Base-by-base conservation (phyloP, 176 grass and related monocot species). In the Phoenix roebelenii region DNA sequence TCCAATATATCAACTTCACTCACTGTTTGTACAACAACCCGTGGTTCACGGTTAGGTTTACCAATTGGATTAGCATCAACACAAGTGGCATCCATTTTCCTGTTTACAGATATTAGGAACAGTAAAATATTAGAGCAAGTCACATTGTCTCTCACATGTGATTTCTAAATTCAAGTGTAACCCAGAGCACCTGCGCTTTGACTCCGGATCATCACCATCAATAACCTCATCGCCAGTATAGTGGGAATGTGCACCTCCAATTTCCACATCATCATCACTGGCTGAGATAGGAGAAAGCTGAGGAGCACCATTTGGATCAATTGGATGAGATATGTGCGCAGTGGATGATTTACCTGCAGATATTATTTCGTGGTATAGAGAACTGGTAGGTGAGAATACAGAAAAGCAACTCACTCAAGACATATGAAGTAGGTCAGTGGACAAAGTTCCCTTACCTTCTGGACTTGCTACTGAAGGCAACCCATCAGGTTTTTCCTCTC, bases 1-100 rank as follows among this genome's bases (percentile, higher is more conserved):
- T 98, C 94, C 80, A 98, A 85, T 72, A 98, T 98, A 66, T 98
- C 94, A 73, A 98, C 94, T 72, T 98, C 94, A 83, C 94, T 98
- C 58, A 98, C 74, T 75, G 94, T 98, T 88, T 98, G 94, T 62
- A 98, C 94, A 26, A 98, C 94, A 59, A 98, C 94, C 74, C 94
- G 94, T 59, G 94, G 94, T 24, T 98, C 94, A 3, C 88, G 84
- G 66, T 89, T 93, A n/a, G 85, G 79, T 76, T 89, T 98, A 69
- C 82, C 74, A 70, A 93, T 80, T 59, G 78, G 71, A 81, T 82
- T 65, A 83, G 94, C 73, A 68, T 98, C 94, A 44, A 89, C 76
- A 52, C 71, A 64, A 55, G 82, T 72, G 25, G 81, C 78, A 67
- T 98, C 94, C 79, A 86, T 77, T 83, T 98, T 98, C 71, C 94